phyloP scores from a whole-genome alignment of 139 green algal genomes.

The Tetratostichococcus sp. region DNA sequence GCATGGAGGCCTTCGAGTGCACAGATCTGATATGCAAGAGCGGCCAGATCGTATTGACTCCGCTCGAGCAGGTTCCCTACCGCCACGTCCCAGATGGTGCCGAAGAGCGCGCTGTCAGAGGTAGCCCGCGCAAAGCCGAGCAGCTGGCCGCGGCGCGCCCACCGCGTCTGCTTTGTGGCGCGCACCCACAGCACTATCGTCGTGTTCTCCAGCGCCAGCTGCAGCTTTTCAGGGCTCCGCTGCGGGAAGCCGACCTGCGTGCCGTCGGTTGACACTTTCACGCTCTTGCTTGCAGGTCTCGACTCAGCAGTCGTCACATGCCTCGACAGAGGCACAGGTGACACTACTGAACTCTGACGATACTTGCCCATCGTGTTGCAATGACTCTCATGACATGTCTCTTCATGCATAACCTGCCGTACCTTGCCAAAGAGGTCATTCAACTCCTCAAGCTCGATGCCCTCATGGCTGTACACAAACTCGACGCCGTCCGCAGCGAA shows the following conservation, averaged over 20 bases:
- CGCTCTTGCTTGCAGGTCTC: no score
- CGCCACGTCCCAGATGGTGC: slow-evolving; percentile 87
- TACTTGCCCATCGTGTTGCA: no score
- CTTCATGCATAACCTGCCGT: not conserved
- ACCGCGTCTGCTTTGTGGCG: slow-evolving; percentile 38
- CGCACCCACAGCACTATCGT: slow-evolving; percentile 69
- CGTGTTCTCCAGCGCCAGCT: slow-evolving; percentile 68
- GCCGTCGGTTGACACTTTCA: no score
- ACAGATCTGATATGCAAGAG: not conserved
- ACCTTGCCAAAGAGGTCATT: slow-evolving; percentile 86
- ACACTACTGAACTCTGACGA: no score
- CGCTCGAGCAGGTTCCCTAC: no score
- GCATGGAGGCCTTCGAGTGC: no score
- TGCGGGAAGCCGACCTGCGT: slow-evolving; percentile 76
- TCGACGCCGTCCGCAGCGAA: slow-evolving; percentile 63
- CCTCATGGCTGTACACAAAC: slow-evolving; percentile 62
- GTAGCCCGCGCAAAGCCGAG: slow-evolving; percentile 83
- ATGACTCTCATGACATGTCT: no score
- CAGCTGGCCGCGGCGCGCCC: slow-evolving; percentile 56
- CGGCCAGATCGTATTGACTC: no score
- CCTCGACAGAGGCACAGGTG: no score
- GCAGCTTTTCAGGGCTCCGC: slow-evolving; percentile 62
- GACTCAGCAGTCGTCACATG: no score
- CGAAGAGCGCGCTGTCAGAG: slow-evolving; percentile 69
- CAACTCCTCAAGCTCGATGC: slow-evolving; percentile 66